phyloP scores from a whole-genome alignment of 345 rosid species.

The Sonneratia caseolaris region DNA sequence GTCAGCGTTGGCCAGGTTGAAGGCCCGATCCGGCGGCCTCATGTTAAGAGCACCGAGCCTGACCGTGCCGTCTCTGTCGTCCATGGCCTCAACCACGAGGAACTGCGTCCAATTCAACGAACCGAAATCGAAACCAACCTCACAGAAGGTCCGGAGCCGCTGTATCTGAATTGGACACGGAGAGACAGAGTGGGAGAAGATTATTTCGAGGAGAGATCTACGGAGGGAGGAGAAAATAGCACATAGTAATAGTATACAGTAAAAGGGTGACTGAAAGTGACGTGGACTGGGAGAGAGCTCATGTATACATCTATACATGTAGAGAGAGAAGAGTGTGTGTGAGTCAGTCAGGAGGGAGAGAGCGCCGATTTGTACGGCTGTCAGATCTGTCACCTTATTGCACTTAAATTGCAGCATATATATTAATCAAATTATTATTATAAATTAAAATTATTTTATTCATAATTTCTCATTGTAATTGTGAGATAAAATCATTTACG shows the following conservation, averaged over 20 bases:
- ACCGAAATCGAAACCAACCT: not conserved
- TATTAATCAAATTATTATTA: no score
- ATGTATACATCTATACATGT: not conserved
- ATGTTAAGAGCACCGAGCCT: conserved; percentile 54
- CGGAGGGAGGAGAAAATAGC: no score
- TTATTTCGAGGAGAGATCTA: conserved; percentile 27
- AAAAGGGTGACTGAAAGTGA: not conserved
- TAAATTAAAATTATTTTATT: no score
- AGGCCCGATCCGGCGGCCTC: conserved; percentile 51
- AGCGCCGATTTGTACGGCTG: not conserved
- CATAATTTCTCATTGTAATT: no score
- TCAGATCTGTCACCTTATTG: conserved; percentile 13
- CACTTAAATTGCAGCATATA: no score
- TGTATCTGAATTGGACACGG: not conserved
- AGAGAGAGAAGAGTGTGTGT: not conserved
- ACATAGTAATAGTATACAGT: not conserved
- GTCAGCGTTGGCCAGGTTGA: conserved; percentile 47
- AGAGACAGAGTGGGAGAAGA: conserved; percentile 7
- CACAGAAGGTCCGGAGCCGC: conserved; percentile 2
- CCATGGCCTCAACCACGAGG: conserved; percentile 27
- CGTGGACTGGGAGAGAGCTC: conserved; percentile 4
- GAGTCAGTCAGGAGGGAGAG: conserved; percentile 4
- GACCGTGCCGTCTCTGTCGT: conserved; percentile 79
- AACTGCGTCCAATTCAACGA: not conserved
- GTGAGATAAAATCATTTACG: no score